A percentile compares a stretch with the other conserved stretches of the same genome.
Evolutionary conservation across 2,329 filamentous ascomycete genomes (phyloP).

Genomic region (Fusarium euwallaceae): DNA sequence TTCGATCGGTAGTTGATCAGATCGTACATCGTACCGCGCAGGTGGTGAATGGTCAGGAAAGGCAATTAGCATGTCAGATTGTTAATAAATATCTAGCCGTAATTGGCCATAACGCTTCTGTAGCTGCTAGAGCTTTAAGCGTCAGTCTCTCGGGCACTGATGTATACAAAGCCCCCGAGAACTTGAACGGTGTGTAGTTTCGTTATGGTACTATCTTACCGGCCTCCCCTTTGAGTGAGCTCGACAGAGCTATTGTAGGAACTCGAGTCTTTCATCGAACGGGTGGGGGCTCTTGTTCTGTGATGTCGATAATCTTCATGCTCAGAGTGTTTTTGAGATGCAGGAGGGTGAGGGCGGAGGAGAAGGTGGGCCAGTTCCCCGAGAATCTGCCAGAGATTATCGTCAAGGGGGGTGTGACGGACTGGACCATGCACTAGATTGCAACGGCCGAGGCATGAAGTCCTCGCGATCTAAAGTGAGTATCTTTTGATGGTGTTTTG

Average conservation of each 20-base stretch:
- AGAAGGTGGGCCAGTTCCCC: constrained; percentile 44
- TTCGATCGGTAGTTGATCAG: too few relatives aligned
- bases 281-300: background rate
- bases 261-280: constrained; percentile 3
- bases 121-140: constrained; percentile 84
- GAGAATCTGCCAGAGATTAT: constrained; percentile 45
- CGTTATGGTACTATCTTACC: background rate
- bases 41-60: background rate
- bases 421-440: constrained; percentile 39
- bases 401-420: constrained; percentile 37
- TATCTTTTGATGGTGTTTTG: background rate
- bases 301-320: background rate
- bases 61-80: background rate
- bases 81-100: background rate
- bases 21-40: constrained; percentile 1
- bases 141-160: constrained; percentile 81
- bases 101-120: constrained; percentile 57
- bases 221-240: background rate
- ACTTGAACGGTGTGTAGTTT: constrained; percentile 35
- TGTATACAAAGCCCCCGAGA: constrained; percentile 78
- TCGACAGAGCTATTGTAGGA: background rate
- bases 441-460: background rate
- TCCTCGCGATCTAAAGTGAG: background rate
- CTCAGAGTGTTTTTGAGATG: constrained; percentile 25
- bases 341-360: constrained; percentile 42